Base-by-base conservation (phyloP, 192 early-diverging fungal genomes). In the Coemansia furcata region DNA sequence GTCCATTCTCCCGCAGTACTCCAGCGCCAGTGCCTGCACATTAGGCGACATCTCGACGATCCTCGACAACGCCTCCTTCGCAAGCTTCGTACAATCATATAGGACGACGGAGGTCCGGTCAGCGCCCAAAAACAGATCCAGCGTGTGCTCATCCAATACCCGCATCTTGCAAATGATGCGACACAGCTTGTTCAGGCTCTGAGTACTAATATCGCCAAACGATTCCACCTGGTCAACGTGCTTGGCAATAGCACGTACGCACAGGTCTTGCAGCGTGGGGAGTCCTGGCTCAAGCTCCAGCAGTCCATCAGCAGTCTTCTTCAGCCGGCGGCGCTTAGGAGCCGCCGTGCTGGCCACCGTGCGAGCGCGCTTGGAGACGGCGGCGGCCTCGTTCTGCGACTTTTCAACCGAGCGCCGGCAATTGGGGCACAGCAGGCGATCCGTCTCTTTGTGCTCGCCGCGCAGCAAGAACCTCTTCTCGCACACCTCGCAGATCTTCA, bases 141-240 rank as follows among this genome's bases (percentile, higher is more conserved):
- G 43, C 4, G 88, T 94, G 2, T 82, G 66, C 30, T 78, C 72
- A 37, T 86, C 87, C 60, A 96, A 72, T 26, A 86, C 68, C 1
- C 94, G 89, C 75, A 89, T 85, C n/a, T 89, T 86, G 66, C 87
- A 77, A 40, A 96, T 89, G 59, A 96, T 93, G 46, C 85, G 89
- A 63, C 88, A 87, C 30, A 96, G 87, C 63, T 85, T 84, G 62
- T 87, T 82, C 82, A 93, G 83, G 68, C 87, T 90, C 30, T 84
- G 60, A 3, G 74, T 77, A 11, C 89, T 77, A 32, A 96, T 91
- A 68, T 91, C 90, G n/a, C 94, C 94, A 79, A 96, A 87, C 17
- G 86, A 86, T 55, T 94, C 93, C 0, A 96, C 89, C 68, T 86
- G 86, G 58, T 94, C 90, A 49, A 96, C 89, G 62, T 90, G 84